Evolutionary conservation across 768 basidiomycete genomes (phyloP), one percentile per base, ranked within the genome.

Genomic region (Boletus coccyginus): DNA sequence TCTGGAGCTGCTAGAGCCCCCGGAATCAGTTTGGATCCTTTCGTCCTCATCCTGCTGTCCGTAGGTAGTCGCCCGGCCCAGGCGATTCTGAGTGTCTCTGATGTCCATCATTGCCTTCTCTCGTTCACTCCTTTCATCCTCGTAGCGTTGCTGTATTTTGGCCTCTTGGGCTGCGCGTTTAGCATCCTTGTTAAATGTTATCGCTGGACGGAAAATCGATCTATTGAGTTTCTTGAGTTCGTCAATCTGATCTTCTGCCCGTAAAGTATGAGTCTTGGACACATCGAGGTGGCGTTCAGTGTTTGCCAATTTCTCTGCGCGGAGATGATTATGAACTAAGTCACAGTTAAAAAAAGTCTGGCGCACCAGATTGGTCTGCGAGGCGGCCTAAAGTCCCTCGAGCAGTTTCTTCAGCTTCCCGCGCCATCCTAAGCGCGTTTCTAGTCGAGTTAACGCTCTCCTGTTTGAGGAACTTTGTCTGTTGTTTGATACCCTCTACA

Each of bases 401-500:
- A 35, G 91, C 96, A 12, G 94, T 96, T 72, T 99, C 96, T 72
- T 98, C 96, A 0, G 96, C 94, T 72, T 98, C 94, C n/a, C 88
- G 80, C 39, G 95, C 96, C 69, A 98, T 80, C 42, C 94, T 82
- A 50, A 99, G 79, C 13, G 96, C 96, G 73, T 98, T 98, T 64
- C 95, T 78, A 1, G 94, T 90, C 16, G 90, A 89, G 52, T 84
- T 86, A 46, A 95, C 87, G 67, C 86, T 89, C 64, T 98, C 95
- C 73, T 98, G 94, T 75, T 99, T 98, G 58, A 89, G 70, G 66
- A 83, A 90, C 54, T 86, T 81, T 57, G 91, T 94, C 73, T 94
- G 88, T 65, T 92, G 85, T 75, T 97, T 98, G 74, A 99, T 98
- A 27, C 88, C 92, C 74, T 99, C 96, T 7, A 94, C 77, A 60